Base-by-base conservation (phyloP, 768 basidiomycete species). In the Coprinellus micaceus region DNA sequence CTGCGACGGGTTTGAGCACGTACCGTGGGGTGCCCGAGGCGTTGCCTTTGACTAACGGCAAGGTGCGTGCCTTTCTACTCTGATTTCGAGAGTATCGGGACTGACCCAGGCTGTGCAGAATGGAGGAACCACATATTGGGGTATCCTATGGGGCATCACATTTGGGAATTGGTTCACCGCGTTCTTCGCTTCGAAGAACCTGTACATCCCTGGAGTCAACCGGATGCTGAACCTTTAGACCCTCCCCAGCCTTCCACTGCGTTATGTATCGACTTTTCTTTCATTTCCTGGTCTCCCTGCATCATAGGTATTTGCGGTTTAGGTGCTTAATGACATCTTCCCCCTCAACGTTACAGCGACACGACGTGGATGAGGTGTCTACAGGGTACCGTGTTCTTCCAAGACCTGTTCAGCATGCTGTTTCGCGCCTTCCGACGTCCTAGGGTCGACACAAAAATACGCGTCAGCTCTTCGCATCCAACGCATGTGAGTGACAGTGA, bases 401-500 rank as follows among this genome's bases (percentile, higher is more conserved):
- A 66, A 58, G 19, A 62, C 58, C 36, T 61, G 52, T 40, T 60
- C 59, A 0, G 65, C 67, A 53, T 64, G 63, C 12, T 61, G 52
- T 45, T 68, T 66, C 0, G 67, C 69, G 7, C 47, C 62, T 2
- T 61, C 25, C 12, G 67, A 67, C 1, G 59, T 58, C 1, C 59
- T 55, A 0, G 67, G 65, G 41, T 68, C 69, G 68, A 15, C 2
- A 17, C 6, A 15, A 17, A 17, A 43, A 15, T 43, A n/a, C n/a
- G n/a, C n/a, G n/a, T n/a, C n/a, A n/a, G n/a, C n/a, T n/a, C n/a
- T n/a, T n/a, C n/a, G n/a, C n/a, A n/a, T n/a, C n/a, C n/a, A n/a
- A n/a, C n/a, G n/a, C n/a, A n/a, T n/a, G n/a, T n/a, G n/a, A n/a
- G n/a, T n/a, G n/a, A n/a, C n/a, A 43, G 40, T 7, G 40, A 43